Evolutionary conservation across 331 rosid genomes (phyloP).

Genomic region (Prunus yedoensis): DNA sequence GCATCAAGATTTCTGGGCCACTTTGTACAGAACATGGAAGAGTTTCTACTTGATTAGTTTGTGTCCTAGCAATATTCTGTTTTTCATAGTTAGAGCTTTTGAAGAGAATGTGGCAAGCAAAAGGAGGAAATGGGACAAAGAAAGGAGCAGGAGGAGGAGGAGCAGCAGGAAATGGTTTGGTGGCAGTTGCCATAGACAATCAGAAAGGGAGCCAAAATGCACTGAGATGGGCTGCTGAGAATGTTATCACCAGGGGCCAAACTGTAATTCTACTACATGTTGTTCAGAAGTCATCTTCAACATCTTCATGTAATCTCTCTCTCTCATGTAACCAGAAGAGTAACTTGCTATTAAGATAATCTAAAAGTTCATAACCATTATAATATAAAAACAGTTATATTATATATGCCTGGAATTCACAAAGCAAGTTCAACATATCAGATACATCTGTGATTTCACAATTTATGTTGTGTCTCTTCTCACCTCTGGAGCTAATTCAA

Average conservation of each 20-base stretch:
- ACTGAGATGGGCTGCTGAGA: conserved; percentile 85
- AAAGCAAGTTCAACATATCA: too few species aligned
- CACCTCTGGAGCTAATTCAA: neutral
- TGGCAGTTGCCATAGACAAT: conserved; percentile 76
- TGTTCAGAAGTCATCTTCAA: conserved; percentile 36
- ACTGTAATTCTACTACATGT: conserved; percentile 77
- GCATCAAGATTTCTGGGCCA: neutral
- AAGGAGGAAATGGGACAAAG: conserved; percentile 36
- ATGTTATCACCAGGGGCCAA: conserved; percentile 63
- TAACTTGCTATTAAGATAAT: too few species aligned
- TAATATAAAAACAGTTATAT: too few species aligned
- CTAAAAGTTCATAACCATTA: too few species aligned
- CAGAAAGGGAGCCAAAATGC: conserved; percentile 90
- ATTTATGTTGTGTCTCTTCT: neutral
- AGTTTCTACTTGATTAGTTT: neutral
- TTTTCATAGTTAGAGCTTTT: neutral
- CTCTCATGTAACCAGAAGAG: too few species aligned
- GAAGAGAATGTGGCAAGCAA: conserved; percentile 51
- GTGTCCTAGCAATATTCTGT: neutral
- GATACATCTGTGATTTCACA: too few species aligned
- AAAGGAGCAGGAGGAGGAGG: conserved; percentile 34
- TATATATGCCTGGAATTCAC: too few species aligned
- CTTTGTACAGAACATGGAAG: neutral
- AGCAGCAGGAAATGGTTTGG: conserved; percentile 59
- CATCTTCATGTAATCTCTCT: conserved; percentile 33